phyloP scores from a whole-genome alignment of 805 yeast genomes.

The Starmerella stigmatis region DNA sequence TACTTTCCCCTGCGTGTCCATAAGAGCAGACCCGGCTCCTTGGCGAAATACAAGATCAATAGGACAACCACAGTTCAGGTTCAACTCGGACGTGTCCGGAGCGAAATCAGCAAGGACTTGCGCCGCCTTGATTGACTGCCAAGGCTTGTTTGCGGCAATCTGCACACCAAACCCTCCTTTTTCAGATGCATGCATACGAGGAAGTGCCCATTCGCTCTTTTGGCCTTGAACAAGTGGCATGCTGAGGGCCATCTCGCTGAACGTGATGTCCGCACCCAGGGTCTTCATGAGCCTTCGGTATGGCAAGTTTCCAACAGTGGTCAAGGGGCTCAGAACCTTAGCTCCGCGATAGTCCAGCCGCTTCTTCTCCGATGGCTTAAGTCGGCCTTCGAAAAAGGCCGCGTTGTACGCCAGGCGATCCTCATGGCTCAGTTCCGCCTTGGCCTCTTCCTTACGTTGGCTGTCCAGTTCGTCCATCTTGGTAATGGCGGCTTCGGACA shows the following conservation, averaged over 20 bases:
- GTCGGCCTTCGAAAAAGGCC: conserved; percentile 65
- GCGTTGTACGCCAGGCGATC: conserved; percentile 41
- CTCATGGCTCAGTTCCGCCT: conserved; percentile 47
- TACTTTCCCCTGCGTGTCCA: conserved; percentile 80
- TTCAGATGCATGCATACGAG: conserved; percentile 76
- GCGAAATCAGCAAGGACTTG: conserved; percentile 57
- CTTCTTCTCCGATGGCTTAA: conserved; percentile 74
- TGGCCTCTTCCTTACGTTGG: conserved; percentile 26
- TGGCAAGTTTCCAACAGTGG: conserved; percentile 96
- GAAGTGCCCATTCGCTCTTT: conserved; percentile 94
- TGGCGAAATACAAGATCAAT: conserved; percentile 86
- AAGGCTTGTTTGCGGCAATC: conserved; percentile 79
- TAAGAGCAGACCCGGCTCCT: conserved; percentile 90
- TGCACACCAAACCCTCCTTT: conserved; percentile 88
- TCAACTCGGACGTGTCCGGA: conserved; percentile 63
- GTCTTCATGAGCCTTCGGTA: conserved; percentile 85
- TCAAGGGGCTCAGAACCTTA: conserved; percentile 86
- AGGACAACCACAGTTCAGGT: conserved; percentile 95
- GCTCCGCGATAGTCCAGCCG: conserved; percentile 55
- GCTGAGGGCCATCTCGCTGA: conserved; percentile 87
- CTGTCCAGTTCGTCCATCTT: conserved; percentile 35
- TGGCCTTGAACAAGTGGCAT: conserved; percentile 81
- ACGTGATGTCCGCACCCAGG: conserved; percentile 86
- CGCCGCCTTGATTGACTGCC: conserved; percentile 91
- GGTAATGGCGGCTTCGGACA: conserved; percentile 47